Evolutionary conservation across 208 protist genomes (phyloP), one percentile per base, ranked within the genome.

Genomic region (Crithidia expoeki): DNA sequence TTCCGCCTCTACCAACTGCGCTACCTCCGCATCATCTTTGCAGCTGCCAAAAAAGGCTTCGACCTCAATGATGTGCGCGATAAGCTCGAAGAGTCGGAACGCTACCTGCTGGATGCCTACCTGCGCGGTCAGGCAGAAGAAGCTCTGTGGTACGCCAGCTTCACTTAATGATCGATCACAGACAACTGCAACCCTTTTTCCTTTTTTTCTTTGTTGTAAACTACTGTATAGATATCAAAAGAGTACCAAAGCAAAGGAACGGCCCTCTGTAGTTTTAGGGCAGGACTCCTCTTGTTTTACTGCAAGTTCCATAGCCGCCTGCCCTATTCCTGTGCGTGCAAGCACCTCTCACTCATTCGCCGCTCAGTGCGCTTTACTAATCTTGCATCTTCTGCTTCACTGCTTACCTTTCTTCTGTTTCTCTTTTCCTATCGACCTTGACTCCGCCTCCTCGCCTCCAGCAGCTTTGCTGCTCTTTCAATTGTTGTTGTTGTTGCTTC

Each of bases 1-100:
- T 87, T 89, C 68, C 76, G 83, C 23, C 72, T 94, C 14, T 94
- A 86, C 66, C 88, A 91, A 56, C 62, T 91, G 16, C 80, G 88
- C n/a, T 94, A 88, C 63, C 74, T 92, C 7, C 81, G 81, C 52
- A 81, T 94, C 76, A 85, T 94, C 57, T 76, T 81, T 30, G 72
- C 88, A 27, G 74, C 83, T 32, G 77, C 84, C 19, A 94, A 94
- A 62, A 79, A 74, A 53, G 88, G 88, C 23, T 86, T 89, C 67
- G 88, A 94, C 72, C 72, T 89, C 16, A 88, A 60, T 66, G 88
- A 94, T 63, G 70, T 87, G 21, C 59, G 85, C 5, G 88, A 91
- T 21, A 90, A 88, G 58, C 69, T 94, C 19, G 81, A 75, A 28
- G 85, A 92, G 58, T 88, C 75, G 46, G 88, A 94, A 59, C 80